Evolutionary conservation across 495 filamentous ascomycete species (phyloP).

Genomic region (Amorphotheca resinae): DNA sequence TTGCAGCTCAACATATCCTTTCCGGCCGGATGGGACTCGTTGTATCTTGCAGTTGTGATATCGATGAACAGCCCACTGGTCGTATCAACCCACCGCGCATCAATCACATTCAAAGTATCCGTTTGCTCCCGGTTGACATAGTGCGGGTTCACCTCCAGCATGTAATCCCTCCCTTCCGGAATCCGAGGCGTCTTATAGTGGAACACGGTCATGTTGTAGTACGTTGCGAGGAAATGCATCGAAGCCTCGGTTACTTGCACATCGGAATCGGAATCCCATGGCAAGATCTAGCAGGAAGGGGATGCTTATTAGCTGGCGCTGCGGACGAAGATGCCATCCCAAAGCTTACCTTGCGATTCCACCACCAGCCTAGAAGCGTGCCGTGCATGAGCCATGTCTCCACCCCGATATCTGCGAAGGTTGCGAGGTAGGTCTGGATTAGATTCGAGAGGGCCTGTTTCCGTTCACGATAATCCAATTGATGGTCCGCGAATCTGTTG

Average conservation of each 20-base stretch:
- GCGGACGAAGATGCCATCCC: neutral
- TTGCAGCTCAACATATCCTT: constrained; percentile 30
- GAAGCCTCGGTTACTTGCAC: constrained; percentile 60
- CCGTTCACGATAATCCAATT: constrained; percentile 36
- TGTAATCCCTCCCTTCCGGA: constrained; percentile 42
- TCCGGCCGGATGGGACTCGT: constrained; percentile 35
- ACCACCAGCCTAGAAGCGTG: constrained; percentile 84
- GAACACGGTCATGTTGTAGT: constrained; percentile 54
- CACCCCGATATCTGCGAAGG: constrained; percentile 46
- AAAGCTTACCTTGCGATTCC: constrained; percentile 72
- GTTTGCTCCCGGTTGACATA: constrained; percentile 45
- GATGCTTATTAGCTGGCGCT: neutral
- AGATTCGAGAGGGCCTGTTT: constrained; percentile 35
- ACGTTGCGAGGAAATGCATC: constrained; percentile 46
- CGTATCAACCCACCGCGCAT: constrained; percentile 74
- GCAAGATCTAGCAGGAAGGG: constrained; percentile 48
- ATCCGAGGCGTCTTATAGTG: constrained; percentile 33
- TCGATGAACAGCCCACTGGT: constrained; percentile 73
- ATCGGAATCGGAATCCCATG: constrained; percentile 84
- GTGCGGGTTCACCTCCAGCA: constrained; percentile 72
- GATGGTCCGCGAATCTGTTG: constrained; percentile 35
- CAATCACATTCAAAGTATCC: constrained; percentile 67
- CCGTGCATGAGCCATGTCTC: constrained; percentile 87
- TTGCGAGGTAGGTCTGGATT: constrained; percentile 60
- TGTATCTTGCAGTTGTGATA: constrained; percentile 62